phyloP scores from a whole-genome alignment of 805 yeast species.

The Barnettozyma sucrosica region DNA sequence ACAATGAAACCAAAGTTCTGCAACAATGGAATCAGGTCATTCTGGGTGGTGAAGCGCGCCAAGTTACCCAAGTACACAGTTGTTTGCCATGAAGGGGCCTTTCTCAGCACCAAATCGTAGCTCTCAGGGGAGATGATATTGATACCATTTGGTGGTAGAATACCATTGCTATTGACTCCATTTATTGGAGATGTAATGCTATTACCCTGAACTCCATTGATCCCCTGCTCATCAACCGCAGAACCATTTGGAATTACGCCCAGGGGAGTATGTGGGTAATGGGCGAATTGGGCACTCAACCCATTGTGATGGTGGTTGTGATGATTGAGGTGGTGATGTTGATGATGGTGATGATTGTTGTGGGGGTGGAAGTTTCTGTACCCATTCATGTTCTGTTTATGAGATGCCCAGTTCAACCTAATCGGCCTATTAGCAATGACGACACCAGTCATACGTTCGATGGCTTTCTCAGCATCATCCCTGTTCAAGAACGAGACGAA shows the following conservation, averaged over 20 bases:
- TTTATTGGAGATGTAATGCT: constrained; percentile 1
- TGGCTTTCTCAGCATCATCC: constrained; percentile 68
- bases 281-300: constrained; percentile 5
- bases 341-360: constrained; percentile 11
- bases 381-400: constrained; percentile 36
- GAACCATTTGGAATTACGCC: constrained; percentile 1
- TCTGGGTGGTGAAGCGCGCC: constrained; percentile 69
- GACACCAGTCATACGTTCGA: constrained; percentile 68
- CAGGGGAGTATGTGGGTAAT: constrained; percentile 1
- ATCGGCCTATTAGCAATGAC: constrained; percentile 69
- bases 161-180: constrained; percentile 12
- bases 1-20: constrained; percentile 80
- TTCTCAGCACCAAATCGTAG: constrained; percentile 67
- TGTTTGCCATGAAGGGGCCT: constrained; percentile 77
- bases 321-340: constrained; percentile 9
- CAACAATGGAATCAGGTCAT: constrained; percentile 65
- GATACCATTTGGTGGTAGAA: constrained; percentile 8
- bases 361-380: constrained; percentile 10
- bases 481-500: constrained; percentile 70
- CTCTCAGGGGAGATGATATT: constrained; percentile 40
- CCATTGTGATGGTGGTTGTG: constrained; percentile 10
- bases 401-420: constrained; percentile 86
- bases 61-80: constrained; percentile 86
- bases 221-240: constrained; percentile 1
- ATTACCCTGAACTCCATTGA: neutral